These are phyloP conservation scores for Dentipellis sp. DNA, from an alignment of 768 basidiomycete species.

Conservation along the genomic window DNA sequence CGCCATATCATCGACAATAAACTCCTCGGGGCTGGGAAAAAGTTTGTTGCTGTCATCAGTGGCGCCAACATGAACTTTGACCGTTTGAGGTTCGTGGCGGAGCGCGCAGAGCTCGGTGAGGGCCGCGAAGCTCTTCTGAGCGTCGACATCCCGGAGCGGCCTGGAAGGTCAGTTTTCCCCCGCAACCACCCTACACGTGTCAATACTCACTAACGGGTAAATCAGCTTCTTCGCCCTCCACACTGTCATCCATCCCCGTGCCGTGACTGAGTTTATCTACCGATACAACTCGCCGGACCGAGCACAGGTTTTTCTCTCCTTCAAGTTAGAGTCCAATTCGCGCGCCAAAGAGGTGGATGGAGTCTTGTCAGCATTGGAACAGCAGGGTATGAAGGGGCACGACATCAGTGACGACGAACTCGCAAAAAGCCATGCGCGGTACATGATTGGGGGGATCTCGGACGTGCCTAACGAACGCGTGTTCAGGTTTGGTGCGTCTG, in stretches of 20 bases:
- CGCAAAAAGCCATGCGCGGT: constrained; percentile 89
- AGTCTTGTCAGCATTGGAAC: constrained; percentile 54
- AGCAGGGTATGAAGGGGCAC: constrained; percentile 66
- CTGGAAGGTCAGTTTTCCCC: constrained; percentile 61
- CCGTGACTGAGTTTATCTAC: constrained; percentile 94
- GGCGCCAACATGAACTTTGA: constrained; percentile 99
- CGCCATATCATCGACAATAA: constrained; percentile 75
- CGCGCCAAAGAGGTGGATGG: constrained; percentile 54
- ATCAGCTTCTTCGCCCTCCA: constrained; percentile 82
- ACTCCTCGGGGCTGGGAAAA: constrained; percentile 74
- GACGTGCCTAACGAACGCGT: constrained; percentile 77
- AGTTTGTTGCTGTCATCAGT: constrained; percentile 86
- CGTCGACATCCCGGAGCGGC: constrained; percentile 88
- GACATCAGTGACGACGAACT: constrained; percentile 95
- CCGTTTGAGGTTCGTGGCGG: constrained; percentile 92
- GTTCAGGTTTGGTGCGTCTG: constrained; percentile 79
- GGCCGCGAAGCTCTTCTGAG: constrained; percentile 88
- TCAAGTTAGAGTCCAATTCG: constrained; percentile 58
- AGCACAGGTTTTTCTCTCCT: constrained; percentile 88
- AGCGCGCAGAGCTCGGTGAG: constrained; percentile 96
- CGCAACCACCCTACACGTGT: neutral
- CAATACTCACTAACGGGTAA: constrained; percentile 1
- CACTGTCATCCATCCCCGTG: constrained; percentile 79
- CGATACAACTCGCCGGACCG: constrained; percentile 66
- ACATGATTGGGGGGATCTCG: constrained; percentile 86